Evolutionary conservation across 225 moss, liverwort and hornwort species (phyloP), one percentile per base, ranked within the genome.

Genomic region (Thuidium tamariscinum): DNA sequence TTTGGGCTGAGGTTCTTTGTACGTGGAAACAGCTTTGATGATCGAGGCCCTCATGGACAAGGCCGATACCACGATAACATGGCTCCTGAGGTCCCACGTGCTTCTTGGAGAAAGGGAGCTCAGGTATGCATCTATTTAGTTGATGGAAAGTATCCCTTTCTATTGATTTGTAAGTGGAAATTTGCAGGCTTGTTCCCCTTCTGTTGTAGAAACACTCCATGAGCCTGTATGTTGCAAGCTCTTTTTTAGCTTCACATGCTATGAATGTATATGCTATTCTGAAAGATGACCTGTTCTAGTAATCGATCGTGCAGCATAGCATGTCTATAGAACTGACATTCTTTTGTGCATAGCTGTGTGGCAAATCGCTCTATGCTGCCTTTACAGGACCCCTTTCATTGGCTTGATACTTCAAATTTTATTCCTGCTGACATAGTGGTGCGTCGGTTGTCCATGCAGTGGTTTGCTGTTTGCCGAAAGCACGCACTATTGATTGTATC

Each of bases 41-140:
- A 97, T 91, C 97, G 96, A 66, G 98, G 98, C 68, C 98, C 98
- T 73, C 96, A 97, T 92, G 98, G 98, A 86, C 87, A 92, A 88
- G 98, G 98, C 34, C 95, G 97, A 56, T 99, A 95, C 85, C 76
- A 95, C 83, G 92, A 93, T n/a, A 91, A 86, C 59, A 97, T 99
- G 96, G 85, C 79, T 83, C 97, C 97, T 69, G 95, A 99, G 91
- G 92, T 99, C 79, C 79, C 89, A 80, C 91, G 70, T 37, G 52
- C 37, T 74, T 90, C 91, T 62, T 99, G 98, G 98, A 91, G 97
- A 83, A 99, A 99, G 88, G 98, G 97, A 83, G 95, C 97, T 87
- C 98, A 99, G 97, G 97, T 99, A 91, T 84, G 88, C 41, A 61
- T 68, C 49, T 77, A 59, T 13, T 34, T 62, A 27, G 78, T 74